Conservation (phyloP, 805 yeast species). For the Hanseniaspora lindneri region DNA sequence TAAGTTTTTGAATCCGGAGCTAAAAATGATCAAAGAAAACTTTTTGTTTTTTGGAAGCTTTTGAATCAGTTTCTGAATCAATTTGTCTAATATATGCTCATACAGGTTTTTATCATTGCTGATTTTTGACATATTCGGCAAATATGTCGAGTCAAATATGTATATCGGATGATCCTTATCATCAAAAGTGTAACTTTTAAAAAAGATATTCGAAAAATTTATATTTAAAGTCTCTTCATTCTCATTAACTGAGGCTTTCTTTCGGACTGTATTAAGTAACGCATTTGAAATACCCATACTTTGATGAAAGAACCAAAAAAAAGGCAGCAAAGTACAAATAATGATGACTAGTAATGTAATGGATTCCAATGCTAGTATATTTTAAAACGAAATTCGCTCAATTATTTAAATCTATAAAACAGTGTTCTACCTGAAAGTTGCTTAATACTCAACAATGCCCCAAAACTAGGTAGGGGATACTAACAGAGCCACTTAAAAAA, state of each 20-base stretch:
- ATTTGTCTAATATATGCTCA: slow-evolving; percentile 35
- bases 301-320: not conserved
- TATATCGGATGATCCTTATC: slow-evolving; percentile 64
- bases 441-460: too few species aligned
- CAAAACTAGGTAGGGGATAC: too few species aligned
- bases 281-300: slow-evolving; percentile 12
- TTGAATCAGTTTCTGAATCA: slow-evolving; percentile 45
- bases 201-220: slow-evolving; percentile 38
- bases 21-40: slow-evolving; percentile 61
- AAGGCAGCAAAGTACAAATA: not conserved
- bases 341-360: not conserved
- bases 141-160: slow-evolving; percentile 69
- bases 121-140: slow-evolving; percentile 42
- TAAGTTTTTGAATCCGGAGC: slow-evolving; percentile 59
- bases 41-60: slow-evolving; percentile 45
- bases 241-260: slow-evolving; percentile 20
- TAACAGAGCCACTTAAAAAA: too few species aligned
- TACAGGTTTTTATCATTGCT: slow-evolving; percentile 32
- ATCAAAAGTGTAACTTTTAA: slow-evolving; percentile 49
- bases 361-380: not conserved
- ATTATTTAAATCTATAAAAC: too few species aligned
- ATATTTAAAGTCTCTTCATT: slow-evolving; percentile 23
- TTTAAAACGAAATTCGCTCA: not conserved
- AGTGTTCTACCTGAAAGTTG: too few species aligned
- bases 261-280: slow-evolving; percentile 3